These are phyloP conservation scores for Auricularia heimuer DNA, from an alignment of 768 basidiomycete genomes.

Conservation along the genomic window DNA sequence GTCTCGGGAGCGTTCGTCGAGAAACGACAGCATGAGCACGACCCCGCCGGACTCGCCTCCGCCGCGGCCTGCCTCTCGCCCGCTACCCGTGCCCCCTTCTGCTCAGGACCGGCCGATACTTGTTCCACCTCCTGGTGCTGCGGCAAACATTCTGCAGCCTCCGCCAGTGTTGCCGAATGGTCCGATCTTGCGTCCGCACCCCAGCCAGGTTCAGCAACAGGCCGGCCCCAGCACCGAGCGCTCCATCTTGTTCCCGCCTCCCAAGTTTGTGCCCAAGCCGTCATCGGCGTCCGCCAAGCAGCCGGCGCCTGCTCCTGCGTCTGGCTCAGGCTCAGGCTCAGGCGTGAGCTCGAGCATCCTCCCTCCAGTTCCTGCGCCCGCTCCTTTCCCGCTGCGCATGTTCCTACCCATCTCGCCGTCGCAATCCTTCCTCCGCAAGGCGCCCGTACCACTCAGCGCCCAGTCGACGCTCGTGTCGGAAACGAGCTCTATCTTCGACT, in stretches of 20 bases:
- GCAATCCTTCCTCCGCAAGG: neutral
- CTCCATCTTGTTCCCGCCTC: neutral
- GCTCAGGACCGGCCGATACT: neutral
- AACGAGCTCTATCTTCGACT: neutral
- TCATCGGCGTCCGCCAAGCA: neutral
- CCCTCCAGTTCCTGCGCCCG: neutral
- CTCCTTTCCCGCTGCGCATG: neutral
- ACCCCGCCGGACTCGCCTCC: conserved; percentile 53
- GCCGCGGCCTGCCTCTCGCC: neutral
- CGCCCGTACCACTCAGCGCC: neutral
- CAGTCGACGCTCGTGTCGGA: neutral
- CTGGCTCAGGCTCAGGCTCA: neutral
- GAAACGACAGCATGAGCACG: conserved; percentile 36
- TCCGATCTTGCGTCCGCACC: neutral
- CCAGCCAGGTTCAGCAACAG: neutral
- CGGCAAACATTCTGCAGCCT: neutral
- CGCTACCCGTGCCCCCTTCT: neutral
- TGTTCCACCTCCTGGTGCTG: neutral
- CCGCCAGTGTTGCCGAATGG: too few species aligned
- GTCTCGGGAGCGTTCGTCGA: conserved; percentile 20
- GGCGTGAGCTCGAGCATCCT: too few species aligned
- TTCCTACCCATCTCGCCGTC: neutral
- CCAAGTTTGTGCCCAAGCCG: neutral
- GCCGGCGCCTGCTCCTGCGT: neutral
- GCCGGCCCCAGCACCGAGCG: neutral